Evolutionary conservation across 257 asterid species (phyloP).

Genomic region (Anisodus acutangulus): DNA sequence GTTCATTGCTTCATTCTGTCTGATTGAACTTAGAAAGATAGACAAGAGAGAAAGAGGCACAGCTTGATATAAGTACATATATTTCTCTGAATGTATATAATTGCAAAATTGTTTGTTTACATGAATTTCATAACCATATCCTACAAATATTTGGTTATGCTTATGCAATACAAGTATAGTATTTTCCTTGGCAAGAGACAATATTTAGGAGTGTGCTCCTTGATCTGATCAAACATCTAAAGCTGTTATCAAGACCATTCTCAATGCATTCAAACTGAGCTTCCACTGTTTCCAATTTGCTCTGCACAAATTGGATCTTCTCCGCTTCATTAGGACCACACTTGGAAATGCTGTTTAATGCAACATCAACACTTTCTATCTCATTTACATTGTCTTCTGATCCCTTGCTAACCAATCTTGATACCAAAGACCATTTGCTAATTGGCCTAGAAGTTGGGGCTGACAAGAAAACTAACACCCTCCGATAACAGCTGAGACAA

Average conservation of each 20-base stretch:
- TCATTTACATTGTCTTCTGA: background rate
- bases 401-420: slow-evolving; percentile 34
- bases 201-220: slow-evolving; percentile 21
- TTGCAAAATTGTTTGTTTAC: background rate
- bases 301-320: background rate
- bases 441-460: background rate
- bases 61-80: background rate
- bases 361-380: slow-evolving; percentile 23
- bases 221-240: slow-evolving; percentile 30
- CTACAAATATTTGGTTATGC: background rate
- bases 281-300: background rate
- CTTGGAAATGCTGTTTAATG: background rate
- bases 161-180: background rate
- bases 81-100: background rate
- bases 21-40: background rate
- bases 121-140: background rate
- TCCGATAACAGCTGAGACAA: slow-evolving; percentile 29
- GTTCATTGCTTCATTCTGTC: background rate
- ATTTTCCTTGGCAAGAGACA: slow-evolving; percentile 21
- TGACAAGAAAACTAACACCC: slow-evolving; percentile 28
- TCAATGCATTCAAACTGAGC: slow-evolving; percentile 30
- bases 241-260: background rate
- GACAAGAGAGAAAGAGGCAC: background rate
- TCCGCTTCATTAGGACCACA: background rate
- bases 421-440: slow-evolving; percentile 29